phyloP scores from a whole-genome alignment of 345 rosid genomes.

The Physaria fendleri region DNA sequence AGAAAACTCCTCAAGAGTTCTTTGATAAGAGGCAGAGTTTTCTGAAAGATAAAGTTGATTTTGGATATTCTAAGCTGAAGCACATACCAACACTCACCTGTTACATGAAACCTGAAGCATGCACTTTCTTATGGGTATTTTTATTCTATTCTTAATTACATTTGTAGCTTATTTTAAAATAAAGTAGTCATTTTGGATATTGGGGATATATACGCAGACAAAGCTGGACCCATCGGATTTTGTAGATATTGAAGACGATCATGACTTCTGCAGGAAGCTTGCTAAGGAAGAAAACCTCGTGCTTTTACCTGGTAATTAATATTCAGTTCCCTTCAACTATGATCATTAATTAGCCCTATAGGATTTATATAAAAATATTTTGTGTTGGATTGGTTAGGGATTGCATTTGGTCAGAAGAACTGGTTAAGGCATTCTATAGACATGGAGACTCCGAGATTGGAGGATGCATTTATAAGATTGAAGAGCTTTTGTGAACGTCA shows the following conservation, averaged over 20 bases:
- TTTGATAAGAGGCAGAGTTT: conserved; percentile 29
- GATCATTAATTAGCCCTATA: neutral
- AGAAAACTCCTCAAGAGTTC: conserved; percentile 52
- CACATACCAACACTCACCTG: conserved; percentile 55
- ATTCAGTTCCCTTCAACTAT: neutral
- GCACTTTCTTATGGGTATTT: conserved; percentile 64
- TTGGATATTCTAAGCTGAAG: conserved; percentile 33
- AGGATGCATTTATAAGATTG: conserved; percentile 23
- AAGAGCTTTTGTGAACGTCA: conserved; percentile 21
- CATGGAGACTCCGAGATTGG: conserved; percentile 15
- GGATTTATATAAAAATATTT: no score
- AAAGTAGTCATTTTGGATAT: neutral
- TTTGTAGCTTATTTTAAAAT: neutral
- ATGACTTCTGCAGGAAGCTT: conserved; percentile 21
- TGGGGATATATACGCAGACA: neutral
- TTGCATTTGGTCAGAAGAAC: conserved; percentile 35
- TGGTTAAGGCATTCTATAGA: conserved; percentile 27
- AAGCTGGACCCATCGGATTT: neutral
- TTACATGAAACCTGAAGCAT: conserved; percentile 49
- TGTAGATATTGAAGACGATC: conserved; percentile 18
- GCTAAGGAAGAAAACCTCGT: conserved; percentile 26
- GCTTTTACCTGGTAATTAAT: conserved; percentile 10
- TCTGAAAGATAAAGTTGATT: conserved; percentile 39
- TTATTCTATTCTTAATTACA: neutral
- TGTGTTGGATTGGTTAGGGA: conserved; percentile 34